Evolutionary conservation across 1,284 basidiomycete species (phyloP).

Genomic region (Mycosarcoma mackinlayi): DNA sequence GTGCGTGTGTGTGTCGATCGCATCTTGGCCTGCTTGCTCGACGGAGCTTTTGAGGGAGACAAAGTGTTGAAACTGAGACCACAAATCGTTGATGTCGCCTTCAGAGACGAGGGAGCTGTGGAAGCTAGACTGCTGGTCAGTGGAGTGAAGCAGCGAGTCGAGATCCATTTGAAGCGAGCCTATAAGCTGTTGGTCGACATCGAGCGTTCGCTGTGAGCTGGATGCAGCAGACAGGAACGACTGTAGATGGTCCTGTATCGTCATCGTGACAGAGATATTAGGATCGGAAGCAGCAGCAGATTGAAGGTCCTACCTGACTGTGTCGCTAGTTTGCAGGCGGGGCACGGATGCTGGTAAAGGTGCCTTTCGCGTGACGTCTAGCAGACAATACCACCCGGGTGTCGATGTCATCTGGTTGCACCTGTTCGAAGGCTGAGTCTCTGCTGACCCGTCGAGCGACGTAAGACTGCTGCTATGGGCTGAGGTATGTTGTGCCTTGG

Average conservation of each 20-base stretch:
- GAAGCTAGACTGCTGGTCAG: conserved; percentile 3
- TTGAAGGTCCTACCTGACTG: too few relatives aligned
- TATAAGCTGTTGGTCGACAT: conserved; percentile 41
- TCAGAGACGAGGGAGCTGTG: background rate
- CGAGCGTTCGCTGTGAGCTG: conserved; percentile 41
- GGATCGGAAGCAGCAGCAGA: background rate
- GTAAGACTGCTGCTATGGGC: too few relatives aligned
- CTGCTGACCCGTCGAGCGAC: too few relatives aligned
- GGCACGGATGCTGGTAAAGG: too few relatives aligned
- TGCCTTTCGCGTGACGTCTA: too few relatives aligned
- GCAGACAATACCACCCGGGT: too few relatives aligned
- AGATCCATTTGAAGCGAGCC: conserved; percentile 28
- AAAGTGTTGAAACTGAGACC: conserved; percentile 33
- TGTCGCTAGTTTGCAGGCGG: too few relatives aligned
- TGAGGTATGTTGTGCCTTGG: too few relatives aligned
- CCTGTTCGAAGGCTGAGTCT: too few relatives aligned
- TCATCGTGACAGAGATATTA: conserved; percentile 3
- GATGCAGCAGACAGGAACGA: conserved; percentile 31
- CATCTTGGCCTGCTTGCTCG: conserved; percentile 21
- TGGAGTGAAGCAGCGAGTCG: conserved; percentile 12
- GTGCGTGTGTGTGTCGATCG: conserved; percentile 19
- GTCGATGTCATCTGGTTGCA: too few relatives aligned
- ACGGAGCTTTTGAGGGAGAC: conserved; percentile 13
- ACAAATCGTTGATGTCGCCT: conserved; percentile 9
- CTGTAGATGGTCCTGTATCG: conserved; percentile 34